Conservation (phyloP, 2,329 filamentous ascomycete species). For the Lasiodiplodia theobromae region DNA sequence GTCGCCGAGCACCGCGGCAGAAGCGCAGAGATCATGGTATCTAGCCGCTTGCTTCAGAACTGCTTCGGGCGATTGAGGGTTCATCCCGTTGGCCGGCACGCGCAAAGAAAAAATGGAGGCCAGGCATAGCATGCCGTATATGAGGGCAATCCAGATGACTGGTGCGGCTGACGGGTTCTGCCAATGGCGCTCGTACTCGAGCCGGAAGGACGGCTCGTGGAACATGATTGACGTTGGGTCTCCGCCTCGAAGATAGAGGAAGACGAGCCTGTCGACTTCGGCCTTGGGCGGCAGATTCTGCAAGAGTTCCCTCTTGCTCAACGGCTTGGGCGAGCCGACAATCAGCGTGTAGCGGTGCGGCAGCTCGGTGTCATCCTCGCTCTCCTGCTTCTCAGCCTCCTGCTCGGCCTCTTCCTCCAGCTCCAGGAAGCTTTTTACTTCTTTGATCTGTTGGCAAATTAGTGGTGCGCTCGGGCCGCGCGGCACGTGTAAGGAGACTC, state of each 20-base stretch:
- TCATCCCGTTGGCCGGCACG: neutral
- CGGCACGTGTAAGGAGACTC: neutral
- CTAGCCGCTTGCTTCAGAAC: slow-evolving; percentile 37
- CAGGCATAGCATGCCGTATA: slow-evolving; percentile 57
- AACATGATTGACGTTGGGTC: slow-evolving; percentile 38
- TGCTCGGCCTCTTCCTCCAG: slow-evolving; percentile 31
- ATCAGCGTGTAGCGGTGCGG: slow-evolving; percentile 16
- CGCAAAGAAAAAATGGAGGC: slow-evolving; percentile 43
- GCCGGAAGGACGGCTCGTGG: slow-evolving; percentile 32
- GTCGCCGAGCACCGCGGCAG: slow-evolving; percentile 41
- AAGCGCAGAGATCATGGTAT: slow-evolving; percentile 38
- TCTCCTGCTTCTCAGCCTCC: slow-evolving; percentile 29
- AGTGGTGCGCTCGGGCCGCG: neutral
- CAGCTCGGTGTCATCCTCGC: slow-evolving; percentile 14
- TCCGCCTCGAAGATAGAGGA: slow-evolving; percentile 37
- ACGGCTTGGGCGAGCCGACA: slow-evolving; percentile 33
- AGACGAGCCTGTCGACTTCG: slow-evolving; percentile 43
- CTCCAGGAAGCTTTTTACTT: slow-evolving; percentile 39
- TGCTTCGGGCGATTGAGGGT: slow-evolving; percentile 5
- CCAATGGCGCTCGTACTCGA: slow-evolving; percentile 57
- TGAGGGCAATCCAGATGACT: slow-evolving; percentile 55
- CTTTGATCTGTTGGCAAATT: slow-evolving; percentile 34
- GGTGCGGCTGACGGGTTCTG: slow-evolving; percentile 45
- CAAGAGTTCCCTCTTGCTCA: slow-evolving; percentile 35
- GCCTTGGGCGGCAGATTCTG: slow-evolving; percentile 33